Conservation (phyloP, 2,329 filamentous ascomycete genomes). For the Zalaria obscura region DNA sequence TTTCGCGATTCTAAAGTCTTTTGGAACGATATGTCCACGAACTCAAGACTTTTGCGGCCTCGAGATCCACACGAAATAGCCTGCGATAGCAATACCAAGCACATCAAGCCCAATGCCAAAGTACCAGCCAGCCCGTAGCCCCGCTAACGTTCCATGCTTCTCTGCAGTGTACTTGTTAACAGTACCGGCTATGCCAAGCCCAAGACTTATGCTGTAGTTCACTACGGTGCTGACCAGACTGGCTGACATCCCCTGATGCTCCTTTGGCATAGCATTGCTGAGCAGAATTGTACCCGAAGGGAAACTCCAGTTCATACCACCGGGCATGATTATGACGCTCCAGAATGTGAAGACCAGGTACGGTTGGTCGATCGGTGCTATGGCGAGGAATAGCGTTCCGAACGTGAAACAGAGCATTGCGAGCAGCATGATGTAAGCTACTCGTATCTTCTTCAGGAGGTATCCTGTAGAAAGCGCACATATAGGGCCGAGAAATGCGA, state of each 20-base stretch:
- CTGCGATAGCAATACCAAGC: conserved; percentile 2
- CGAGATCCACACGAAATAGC: conserved; percentile 4
- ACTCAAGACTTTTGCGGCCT: neutral
- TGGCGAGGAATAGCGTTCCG: conserved; percentile 21
- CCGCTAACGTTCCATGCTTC: conserved; percentile 1
- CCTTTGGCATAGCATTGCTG: conserved; percentile 29
- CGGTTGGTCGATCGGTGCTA: conserved; percentile 34
- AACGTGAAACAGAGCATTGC: conserved; percentile 23
- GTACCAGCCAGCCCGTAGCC: conserved; percentile 3
- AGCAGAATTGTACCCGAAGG: conserved; percentile 47
- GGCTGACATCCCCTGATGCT: conserved; percentile 34
- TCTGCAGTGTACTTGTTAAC: conserved; percentile 28
- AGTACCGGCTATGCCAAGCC: conserved; percentile 9
- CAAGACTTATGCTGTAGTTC: conserved; percentile 13
- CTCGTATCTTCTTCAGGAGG: conserved; percentile 8
- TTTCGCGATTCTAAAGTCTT: no score
- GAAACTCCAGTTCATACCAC: conserved; percentile 51
- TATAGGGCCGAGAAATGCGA: conserved; percentile 25
- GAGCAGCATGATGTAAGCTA: conserved; percentile 16
- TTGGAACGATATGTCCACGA: no score
- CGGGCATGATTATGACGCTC: conserved; percentile 41
- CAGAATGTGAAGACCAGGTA: conserved; percentile 51
- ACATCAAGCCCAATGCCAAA: conserved; percentile 2
- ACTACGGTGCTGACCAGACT: conserved; percentile 40
- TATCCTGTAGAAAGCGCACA: conserved; percentile 25